phyloP scores from a whole-genome alignment of 129 eudicot genomes.

The Silybum marianum region DNA sequence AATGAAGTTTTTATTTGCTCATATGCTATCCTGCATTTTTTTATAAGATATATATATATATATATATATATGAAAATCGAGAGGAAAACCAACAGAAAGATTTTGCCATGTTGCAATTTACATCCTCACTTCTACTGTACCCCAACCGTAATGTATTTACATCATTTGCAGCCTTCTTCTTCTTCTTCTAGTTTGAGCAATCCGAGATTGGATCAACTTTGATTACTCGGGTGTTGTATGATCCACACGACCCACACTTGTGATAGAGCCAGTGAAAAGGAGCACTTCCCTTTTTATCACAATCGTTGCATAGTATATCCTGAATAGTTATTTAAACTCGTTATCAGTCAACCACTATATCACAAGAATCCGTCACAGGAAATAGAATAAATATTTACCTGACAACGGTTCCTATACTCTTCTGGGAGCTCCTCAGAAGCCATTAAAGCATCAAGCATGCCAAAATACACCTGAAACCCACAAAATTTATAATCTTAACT shows the following conservation, averaged over 20 bases:
- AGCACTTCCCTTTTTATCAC: constrained; percentile 81
- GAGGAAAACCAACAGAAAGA: constrained; percentile 32
- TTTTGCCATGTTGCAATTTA: constrained; percentile 30
- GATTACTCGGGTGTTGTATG: constrained; percentile 91
- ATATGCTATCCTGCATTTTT: constrained; percentile 29
- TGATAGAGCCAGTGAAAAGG: constrained; percentile 94
- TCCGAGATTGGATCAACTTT: constrained; percentile 59
- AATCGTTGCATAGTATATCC: constrained; percentile 93
- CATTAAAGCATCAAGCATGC: constrained; percentile 98
- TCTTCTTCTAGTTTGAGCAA: constrained; percentile 47
- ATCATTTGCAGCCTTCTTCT: constrained; percentile 2
- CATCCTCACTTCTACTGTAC: constrained; percentile 32
- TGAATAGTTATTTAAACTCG: constrained; percentile 28
- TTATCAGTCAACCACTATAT: neutral
- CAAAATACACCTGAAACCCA: constrained; percentile 76
- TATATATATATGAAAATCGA: neutral
- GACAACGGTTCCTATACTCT: constrained; percentile 83
- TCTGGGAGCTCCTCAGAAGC: constrained; percentile 94
- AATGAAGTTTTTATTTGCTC: constrained; percentile 27
- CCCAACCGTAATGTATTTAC: constrained; percentile 26
- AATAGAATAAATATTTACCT: constrained; percentile 45
- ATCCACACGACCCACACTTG: constrained; percentile 85
- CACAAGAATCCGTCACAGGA: neutral
- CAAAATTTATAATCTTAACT: neutral
- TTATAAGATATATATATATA: neutral